Evolutionary conservation across 139 green algal genomes (phyloP).

Genomic region (Coccomyxa sp.): DNA sequence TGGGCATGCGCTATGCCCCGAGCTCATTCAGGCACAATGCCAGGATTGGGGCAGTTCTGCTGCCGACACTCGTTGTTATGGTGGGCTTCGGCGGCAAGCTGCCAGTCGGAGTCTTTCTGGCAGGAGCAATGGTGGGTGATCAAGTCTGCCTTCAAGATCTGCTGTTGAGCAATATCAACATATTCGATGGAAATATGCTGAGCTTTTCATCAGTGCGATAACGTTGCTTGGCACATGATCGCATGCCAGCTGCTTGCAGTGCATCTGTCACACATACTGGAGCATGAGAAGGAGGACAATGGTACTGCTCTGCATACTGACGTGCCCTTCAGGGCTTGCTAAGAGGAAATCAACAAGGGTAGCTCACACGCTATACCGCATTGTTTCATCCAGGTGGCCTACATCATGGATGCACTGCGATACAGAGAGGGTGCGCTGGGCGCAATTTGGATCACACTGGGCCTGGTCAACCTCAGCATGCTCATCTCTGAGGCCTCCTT

Average conservation of each 20-base stretch:
- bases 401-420: constrained; percentile 85
- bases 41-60: constrained; percentile 47
- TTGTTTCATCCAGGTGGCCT: constrained; percentile 66
- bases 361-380: neutral
- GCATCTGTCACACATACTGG: neutral
- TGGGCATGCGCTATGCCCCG: constrained; percentile 33
- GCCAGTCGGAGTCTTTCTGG: constrained; percentile 55
- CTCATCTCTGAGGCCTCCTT: neutral
- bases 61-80: constrained; percentile 73
- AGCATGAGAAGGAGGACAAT: neutral
- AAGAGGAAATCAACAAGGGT: neutral
- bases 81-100: constrained; percentile 58
- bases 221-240: too few species aligned
- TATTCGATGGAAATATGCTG: neutral
- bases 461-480: constrained; percentile 50
- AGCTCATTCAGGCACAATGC: constrained; percentile 60
- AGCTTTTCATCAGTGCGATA: too few species aligned
- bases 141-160: neutral
- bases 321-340: neutral
- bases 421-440: constrained; percentile 73
- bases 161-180: neutral
- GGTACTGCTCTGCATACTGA: neutral
- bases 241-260: neutral
- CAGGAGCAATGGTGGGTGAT: constrained; percentile 9
- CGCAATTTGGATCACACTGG: constrained; percentile 73